phyloP scores from a whole-genome alignment of 495 filamentous ascomycete genomes.

The Astrothelium macrocarpum region DNA sequence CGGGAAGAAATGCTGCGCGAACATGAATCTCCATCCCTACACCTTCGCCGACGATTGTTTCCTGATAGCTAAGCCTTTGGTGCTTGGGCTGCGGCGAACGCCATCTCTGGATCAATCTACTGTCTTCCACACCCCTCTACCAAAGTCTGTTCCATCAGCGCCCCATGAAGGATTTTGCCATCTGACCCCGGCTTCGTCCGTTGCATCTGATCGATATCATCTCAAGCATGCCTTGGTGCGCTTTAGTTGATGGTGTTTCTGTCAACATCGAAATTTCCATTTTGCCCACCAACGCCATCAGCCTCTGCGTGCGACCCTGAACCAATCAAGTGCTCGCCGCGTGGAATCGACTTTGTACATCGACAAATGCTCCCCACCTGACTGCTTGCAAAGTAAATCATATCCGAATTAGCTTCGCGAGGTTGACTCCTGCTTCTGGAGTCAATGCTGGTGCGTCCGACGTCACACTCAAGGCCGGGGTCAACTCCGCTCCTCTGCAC shows the following conservation, averaged over 20 bases:
- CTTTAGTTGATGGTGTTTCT: background rate
- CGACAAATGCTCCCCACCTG: background rate
- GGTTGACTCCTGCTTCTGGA: background rate
- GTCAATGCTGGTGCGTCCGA: background rate
- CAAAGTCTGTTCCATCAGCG: background rate
- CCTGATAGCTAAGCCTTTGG: background rate
- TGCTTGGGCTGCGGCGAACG: background rate
- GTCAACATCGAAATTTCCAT: constrained; percentile 4
- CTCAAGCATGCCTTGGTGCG: constrained; percentile 7
- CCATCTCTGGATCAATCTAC: background rate
- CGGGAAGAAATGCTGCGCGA: background rate
- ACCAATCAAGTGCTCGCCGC: background rate
- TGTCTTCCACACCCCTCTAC: background rate
- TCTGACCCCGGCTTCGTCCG: background rate
- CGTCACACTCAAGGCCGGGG: background rate
- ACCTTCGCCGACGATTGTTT: background rate
- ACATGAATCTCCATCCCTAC: constrained; percentile 6
- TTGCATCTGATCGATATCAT: constrained; percentile 6
- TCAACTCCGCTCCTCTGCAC: constrained; percentile 1
- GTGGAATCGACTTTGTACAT: background rate
- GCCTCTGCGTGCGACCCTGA: background rate
- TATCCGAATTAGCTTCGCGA: background rate
- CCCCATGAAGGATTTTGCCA: background rate
- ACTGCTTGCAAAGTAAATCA: background rate
- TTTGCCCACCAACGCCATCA: background rate